Conservation (phyloP, 441 rosid species). For the Jatropha podagrica region DNA sequence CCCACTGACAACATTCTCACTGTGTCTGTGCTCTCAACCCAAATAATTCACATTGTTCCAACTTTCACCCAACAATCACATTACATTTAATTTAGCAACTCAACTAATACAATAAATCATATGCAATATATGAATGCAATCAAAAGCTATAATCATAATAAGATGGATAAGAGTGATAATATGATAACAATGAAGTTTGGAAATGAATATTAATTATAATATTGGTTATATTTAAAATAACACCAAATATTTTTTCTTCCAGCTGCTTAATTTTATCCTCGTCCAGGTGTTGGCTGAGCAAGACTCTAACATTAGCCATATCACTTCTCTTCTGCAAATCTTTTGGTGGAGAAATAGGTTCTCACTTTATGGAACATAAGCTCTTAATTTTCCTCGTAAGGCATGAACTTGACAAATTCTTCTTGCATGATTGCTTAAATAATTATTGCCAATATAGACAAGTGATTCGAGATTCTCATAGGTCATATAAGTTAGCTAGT, state of each 20-base stretch:
- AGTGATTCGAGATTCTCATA: constrained; percentile 52
- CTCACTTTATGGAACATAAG: constrained; percentile 36
- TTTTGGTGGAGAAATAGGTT: constrained; percentile 46
- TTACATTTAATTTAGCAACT: no score
- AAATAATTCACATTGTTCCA: no score
- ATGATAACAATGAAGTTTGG: no score
- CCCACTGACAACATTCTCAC: no score
- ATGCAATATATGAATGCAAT: no score
- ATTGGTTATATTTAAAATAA: constrained; percentile 30
- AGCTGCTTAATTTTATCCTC: constrained; percentile 68
- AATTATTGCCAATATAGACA: constrained; percentile 57
- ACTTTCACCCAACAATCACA: no score
- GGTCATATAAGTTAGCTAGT: constrained; percentile 28
- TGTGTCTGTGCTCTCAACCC: no score
- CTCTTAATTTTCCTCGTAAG: constrained; percentile 50
- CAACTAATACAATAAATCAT: no score
- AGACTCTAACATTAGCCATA: constrained; percentile 52
- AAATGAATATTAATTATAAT: constrained; percentile 17
- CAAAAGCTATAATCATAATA: no score
- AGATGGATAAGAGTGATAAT: no score
- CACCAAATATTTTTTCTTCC: constrained; percentile 15
- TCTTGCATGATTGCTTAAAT: constrained; percentile 55
- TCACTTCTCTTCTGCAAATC: constrained; percentile 70
- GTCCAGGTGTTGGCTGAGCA: constrained; percentile 88
- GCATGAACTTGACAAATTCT: constrained; percentile 39